Evolutionary conservation across 306 rosid genomes (phyloP).

Genomic region (Phaseolus lunatus): DNA sequence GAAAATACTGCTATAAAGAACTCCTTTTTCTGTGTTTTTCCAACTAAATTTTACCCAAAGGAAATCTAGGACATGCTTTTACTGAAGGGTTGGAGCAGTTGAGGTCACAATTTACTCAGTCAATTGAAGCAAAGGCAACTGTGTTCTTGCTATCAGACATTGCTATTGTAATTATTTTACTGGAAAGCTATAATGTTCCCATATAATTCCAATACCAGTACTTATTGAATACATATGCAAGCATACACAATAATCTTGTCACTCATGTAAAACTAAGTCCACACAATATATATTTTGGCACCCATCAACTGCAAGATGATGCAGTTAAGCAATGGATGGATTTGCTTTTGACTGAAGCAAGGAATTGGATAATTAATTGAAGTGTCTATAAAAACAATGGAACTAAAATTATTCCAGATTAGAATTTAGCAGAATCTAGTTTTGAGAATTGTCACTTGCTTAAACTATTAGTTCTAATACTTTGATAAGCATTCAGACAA

Average conservation of each 20-base stretch:
- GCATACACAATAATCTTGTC: not conserved
- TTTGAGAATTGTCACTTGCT: too few species aligned
- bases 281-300: too few species aligned
- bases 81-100: not conserved
- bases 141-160: not conserved
- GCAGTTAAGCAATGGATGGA: too few species aligned
- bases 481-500: too few species aligned
- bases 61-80: not conserved
- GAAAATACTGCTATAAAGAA: not conserved
- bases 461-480: too few species aligned
- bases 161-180: not conserved
- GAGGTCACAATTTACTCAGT: not conserved
- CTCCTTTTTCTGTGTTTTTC: not conserved
- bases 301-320: too few species aligned
- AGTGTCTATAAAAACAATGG: too few species aligned
- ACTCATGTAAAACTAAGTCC: not conserved
- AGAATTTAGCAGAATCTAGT: too few species aligned
- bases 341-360: too few species aligned
- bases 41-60: not conserved
- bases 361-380: too few species aligned
- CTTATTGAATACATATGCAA: not conserved
- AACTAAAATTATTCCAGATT: too few species aligned
- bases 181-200: not conserved
- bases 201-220: not conserved
- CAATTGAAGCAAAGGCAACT: not conserved